Evolutionary conservation across 2,329 filamentous ascomycete genomes (phyloP).

Genomic region (Shiraia sp.): DNA sequence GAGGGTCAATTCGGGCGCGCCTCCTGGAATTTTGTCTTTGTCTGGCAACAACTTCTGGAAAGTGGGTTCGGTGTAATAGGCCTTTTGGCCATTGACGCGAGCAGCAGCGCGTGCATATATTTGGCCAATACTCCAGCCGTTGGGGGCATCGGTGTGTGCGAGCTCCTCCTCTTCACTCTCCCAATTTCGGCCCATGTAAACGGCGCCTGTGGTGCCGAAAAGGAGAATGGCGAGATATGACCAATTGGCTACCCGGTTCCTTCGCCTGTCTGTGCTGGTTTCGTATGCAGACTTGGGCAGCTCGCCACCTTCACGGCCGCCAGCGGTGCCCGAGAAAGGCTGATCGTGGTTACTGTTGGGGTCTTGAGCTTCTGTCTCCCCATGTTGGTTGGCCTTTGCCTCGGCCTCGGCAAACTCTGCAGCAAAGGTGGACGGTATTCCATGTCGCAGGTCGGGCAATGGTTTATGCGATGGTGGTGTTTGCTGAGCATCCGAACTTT

Average conservation of each 20-base stretch:
- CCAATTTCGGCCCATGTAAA: slow-evolving; percentile 89
- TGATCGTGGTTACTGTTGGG: slow-evolving; percentile 59
- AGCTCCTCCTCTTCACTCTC: slow-evolving; percentile 72
- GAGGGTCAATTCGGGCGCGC: slow-evolving; percentile 85
- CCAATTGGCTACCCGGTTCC: slow-evolving; percentile 75
- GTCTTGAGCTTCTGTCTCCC: slow-evolving; percentile 34
- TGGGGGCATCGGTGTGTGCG: slow-evolving; percentile 70
- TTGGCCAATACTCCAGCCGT: slow-evolving; percentile 73
- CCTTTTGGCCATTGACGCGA: slow-evolving; percentile 73
- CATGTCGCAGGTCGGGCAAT: slow-evolving; percentile 89
- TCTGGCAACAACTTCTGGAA: slow-evolving; percentile 92
- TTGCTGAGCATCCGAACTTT: slow-evolving; percentile 49
- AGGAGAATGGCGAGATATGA: slow-evolving; percentile 67
- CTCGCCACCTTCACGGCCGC: slow-evolving; percentile 64
- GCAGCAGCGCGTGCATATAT: slow-evolving; percentile 83
- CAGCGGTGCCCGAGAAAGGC: slow-evolving; percentile 45
- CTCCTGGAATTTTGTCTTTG: slow-evolving; percentile 58
- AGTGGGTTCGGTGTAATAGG: slow-evolving; percentile 94
- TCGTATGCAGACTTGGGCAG: slow-evolving; percentile 81
- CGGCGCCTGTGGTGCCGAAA: slow-evolving; percentile 60
- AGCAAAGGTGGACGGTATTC: slow-evolving; percentile 88
- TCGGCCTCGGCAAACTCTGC: slow-evolving; percentile 66
- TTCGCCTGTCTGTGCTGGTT: slow-evolving; percentile 84
- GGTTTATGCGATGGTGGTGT: no score
- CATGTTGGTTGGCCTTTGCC: slow-evolving; percentile 32